These are phyloP conservation scores for Russula sp. DNA, from an alignment of 768 basidiomycete species.

Conservation along the genomic window DNA sequence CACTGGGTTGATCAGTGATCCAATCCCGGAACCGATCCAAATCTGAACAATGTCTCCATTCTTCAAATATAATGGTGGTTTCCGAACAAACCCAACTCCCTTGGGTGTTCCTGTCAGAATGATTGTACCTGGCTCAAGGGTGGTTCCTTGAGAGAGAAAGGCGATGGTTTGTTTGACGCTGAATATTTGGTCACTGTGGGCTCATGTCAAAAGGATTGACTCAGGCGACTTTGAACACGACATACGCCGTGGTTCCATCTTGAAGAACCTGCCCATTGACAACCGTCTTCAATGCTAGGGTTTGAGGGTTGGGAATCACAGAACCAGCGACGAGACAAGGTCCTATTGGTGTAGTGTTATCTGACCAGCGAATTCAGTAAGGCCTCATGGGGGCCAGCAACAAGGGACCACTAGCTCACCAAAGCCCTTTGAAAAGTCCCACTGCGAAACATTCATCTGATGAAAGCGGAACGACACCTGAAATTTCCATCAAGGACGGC, in stretches of 20 bases:
- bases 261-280: slow-evolving; percentile 67
- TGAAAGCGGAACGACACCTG: slow-evolving; percentile 78
- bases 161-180: slow-evolving; percentile 67
- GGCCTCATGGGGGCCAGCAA: background rate
- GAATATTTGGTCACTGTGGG: slow-evolving; percentile 73
- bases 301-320: slow-evolving; percentile 59
- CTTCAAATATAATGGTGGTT: slow-evolving; percentile 62
- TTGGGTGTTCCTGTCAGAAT: slow-evolving; percentile 81
- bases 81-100: slow-evolving; percentile 73
- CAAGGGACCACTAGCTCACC: slow-evolving; percentile 38
- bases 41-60: slow-evolving; percentile 65
- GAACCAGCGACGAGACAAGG: slow-evolving; percentile 69
- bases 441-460: slow-evolving; percentile 75
- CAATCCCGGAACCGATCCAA: slow-evolving; percentile 67
- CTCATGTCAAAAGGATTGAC: background rate
- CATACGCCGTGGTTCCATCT: slow-evolving; percentile 72
- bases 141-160: slow-evolving; percentile 79
- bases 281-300: slow-evolving; percentile 49
- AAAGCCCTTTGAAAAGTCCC: slow-evolving; percentile 84
- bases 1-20: slow-evolving; percentile 73
- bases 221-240: slow-evolving; percentile 10
- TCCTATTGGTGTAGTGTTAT: slow-evolving; percentile 68
- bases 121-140: slow-evolving; percentile 71
- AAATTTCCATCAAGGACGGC: background rate
- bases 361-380: slow-evolving; percentile 27